Conservation (phyloP, 23 red algal genomes). For the Gracilariopsis chorda region DNA sequence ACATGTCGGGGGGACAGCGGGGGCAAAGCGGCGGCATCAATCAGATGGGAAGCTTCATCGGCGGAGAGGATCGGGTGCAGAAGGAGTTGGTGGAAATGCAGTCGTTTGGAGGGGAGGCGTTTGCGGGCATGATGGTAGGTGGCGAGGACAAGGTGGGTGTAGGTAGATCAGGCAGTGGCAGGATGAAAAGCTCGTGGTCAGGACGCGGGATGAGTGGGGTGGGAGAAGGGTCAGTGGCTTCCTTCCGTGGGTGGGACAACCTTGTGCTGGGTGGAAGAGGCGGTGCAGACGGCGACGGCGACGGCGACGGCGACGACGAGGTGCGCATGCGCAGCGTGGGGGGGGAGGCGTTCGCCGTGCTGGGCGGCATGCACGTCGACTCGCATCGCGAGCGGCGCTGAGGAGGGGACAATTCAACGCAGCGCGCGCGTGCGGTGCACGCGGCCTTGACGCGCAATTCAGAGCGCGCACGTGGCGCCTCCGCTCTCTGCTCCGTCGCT, state of each 20-base stretch:
- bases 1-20: background rate
- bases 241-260: constrained; percentile 61
- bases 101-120: constrained; percentile 75
- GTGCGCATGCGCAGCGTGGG: constrained; percentile 58
- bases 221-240: background rate
- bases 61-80: background rate
- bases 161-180: background rate
- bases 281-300: background rate
- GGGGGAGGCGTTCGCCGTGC: constrained; percentile 64
- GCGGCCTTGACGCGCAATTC: background rate
- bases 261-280: background rate
- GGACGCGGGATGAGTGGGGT: background rate
- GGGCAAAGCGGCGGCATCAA: constrained; percentile 8
- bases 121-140: constrained; percentile 36
- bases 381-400: background rate
- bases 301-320: background rate
- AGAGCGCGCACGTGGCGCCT: background rate
- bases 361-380: background rate
- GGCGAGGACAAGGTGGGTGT: background rate
- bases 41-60: constrained; percentile 54
- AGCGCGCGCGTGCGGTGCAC: background rate
- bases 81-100: constrained; percentile 48
- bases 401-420: background rate
- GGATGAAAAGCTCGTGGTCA: background rate
- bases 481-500: background rate